Evolutionary conservation across 768 basidiomycete species (phyloP).

Genomic region (Cytidiella melzeri): DNA sequence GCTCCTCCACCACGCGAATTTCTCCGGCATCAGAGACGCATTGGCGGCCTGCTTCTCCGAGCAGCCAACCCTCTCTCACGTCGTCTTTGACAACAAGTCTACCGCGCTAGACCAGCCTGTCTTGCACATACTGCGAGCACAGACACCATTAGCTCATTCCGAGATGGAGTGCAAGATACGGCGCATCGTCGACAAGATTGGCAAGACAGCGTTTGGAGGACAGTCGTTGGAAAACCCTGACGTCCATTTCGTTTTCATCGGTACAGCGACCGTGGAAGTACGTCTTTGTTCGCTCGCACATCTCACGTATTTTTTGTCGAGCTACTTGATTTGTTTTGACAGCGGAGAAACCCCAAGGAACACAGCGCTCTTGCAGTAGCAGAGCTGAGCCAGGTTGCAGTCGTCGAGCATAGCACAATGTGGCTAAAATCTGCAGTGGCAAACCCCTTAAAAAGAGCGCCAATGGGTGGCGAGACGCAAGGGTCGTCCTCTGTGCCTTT

Average conservation of each 20-base stretch:
- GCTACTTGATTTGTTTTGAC: no score
- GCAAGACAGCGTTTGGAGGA: not conserved
- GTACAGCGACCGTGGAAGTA: not conserved
- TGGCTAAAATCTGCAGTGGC: not conserved
- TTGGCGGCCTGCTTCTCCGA: not conserved
- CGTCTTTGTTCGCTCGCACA: not conserved
- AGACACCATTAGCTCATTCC: not conserved
- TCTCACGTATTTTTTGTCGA: no score
- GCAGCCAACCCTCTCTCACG: not conserved
- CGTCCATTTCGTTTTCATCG: not conserved
- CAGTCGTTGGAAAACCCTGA: slow-evolving; percentile 1
- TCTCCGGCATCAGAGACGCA: not conserved
- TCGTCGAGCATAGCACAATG: not conserved
- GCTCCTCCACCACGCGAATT: not conserved
- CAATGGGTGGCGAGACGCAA: not conserved
- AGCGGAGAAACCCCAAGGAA: not conserved
- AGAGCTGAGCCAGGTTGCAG: not conserved
- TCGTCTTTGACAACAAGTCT: not conserved
- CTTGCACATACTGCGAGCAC: not conserved
- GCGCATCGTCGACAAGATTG: not conserved
- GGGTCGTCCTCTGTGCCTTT: not conserved
- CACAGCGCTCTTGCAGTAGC: not conserved
- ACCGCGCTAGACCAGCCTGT: not conserved
- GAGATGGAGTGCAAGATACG: not conserved
- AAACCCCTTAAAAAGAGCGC: not conserved